Evolutionary conservation across 1,284 basidiomycete genomes (phyloP).

Genomic region (Gymnopus androsaceus): DNA sequence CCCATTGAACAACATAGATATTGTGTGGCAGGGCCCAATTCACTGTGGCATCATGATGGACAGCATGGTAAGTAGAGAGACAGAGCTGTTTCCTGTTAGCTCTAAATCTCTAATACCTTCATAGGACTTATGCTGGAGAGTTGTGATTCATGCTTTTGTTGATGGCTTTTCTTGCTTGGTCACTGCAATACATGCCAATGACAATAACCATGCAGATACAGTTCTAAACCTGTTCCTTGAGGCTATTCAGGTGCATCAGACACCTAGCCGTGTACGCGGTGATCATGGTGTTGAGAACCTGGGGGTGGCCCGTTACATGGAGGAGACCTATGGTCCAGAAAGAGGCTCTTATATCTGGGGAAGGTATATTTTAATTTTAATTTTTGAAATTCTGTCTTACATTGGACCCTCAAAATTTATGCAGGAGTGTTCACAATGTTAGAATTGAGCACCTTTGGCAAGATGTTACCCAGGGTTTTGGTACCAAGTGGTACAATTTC

Average conservation of each 20-base stretch:
- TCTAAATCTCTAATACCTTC: background rate
- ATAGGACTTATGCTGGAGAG: slow-evolving; percentile 32
- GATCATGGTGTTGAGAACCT: slow-evolving; percentile 33
- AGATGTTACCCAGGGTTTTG: slow-evolving; percentile 11
- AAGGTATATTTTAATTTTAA: slow-evolving; percentile 20
- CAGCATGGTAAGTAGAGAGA: slow-evolving; percentile 33
- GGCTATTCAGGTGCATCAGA: slow-evolving; percentile 12
- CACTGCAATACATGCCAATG: slow-evolving; percentile 23
- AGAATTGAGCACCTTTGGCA: slow-evolving; percentile 15
- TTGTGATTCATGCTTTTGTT: slow-evolving; percentile 36
- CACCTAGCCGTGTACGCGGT: slow-evolving; percentile 26
- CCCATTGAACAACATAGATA: slow-evolving; percentile 22
- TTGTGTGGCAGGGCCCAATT: slow-evolving; percentile 30
- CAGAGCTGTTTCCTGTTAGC: background rate
- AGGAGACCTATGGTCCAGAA: slow-evolving; percentile 25
- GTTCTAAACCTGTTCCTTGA: slow-evolving; percentile 27
- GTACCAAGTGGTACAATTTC: slow-evolving; percentile 11
- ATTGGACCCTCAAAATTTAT: background rate
- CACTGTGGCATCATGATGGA: slow-evolving; percentile 39
- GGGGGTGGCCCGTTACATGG: slow-evolving; percentile 18
- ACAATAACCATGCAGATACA: slow-evolving; percentile 31
- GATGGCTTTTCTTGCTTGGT: slow-evolving; percentile 32
- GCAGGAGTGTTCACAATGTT: slow-evolving; percentile 10
- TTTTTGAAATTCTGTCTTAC: background rate
- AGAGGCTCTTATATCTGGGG: slow-evolving; percentile 39